These are phyloP conservation scores for Aquilaria agallochum DNA, from an alignment of 441 rosid species.

Conservation along the genomic window DNA sequence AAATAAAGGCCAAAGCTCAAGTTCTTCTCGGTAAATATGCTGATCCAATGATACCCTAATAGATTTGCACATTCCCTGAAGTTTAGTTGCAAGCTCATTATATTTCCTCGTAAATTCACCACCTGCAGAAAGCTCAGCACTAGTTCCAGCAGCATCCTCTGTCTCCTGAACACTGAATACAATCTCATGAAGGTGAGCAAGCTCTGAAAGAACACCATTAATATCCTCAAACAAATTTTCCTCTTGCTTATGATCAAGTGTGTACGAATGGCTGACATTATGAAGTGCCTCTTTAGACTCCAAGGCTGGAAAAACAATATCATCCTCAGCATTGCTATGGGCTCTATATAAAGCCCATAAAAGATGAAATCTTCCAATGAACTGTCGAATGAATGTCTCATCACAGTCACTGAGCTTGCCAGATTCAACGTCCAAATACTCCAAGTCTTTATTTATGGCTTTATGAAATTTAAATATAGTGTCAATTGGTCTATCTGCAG, in stretches of 20 bases:
- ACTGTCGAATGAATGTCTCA: constrained; percentile 59
- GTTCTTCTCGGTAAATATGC: constrained; percentile 69
- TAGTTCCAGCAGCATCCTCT: constrained; percentile 19
- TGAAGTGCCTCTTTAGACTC: constrained; percentile 80
- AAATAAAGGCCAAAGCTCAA: constrained; percentile 83
- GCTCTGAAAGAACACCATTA: constrained; percentile 51
- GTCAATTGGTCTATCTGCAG: constrained; percentile 57
- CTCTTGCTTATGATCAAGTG: constrained; percentile 80
- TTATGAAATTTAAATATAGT: constrained; percentile 79
- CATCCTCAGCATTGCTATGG: constrained; percentile 88
- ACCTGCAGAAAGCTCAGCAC: constrained; percentile 16
- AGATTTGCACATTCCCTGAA: constrained; percentile 84
- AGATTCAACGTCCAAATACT: constrained; percentile 73
- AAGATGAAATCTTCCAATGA: constrained; percentile 70
- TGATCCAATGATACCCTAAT: constrained; percentile 68
- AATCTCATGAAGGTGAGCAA: constrained; percentile 49
- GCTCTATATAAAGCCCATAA: constrained; percentile 79
- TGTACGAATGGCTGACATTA: constrained; percentile 83
- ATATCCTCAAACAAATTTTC: constrained; percentile 68
- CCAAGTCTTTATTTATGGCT: constrained; percentile 77
- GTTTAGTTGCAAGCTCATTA: constrained; percentile 61
- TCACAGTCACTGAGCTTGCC: constrained; percentile 57
- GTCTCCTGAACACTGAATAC: constrained; percentile 17
- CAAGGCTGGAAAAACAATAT: constrained; percentile 81
- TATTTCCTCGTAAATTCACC: constrained; percentile 27